phyloP scores from a whole-genome alignment of 768 basidiomycete species.

The Peribolospora baueri region DNA sequence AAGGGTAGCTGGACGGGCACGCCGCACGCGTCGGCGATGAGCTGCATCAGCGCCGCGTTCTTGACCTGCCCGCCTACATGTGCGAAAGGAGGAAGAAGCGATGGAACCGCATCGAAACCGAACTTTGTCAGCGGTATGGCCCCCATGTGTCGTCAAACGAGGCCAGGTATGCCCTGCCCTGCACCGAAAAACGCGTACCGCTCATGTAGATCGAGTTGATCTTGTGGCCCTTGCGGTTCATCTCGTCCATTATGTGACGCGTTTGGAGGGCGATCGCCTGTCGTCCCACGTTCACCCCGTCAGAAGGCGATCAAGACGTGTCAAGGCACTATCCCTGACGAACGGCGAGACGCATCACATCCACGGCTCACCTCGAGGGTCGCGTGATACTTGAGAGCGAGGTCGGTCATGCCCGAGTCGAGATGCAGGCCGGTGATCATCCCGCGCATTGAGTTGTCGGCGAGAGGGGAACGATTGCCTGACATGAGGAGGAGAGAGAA shows the following conservation, averaged over 20 bases:
- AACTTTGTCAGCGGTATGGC: too few species aligned
- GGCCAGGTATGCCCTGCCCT: background rate
- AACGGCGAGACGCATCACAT: too few species aligned
- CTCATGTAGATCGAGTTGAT: conserved; percentile 73
- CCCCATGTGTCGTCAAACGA: too few species aligned
- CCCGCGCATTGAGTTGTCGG: conserved; percentile 84
- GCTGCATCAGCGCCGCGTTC: conserved; percentile 65
- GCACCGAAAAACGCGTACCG: conserved; percentile 13
- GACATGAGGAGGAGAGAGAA: conserved; percentile 1
- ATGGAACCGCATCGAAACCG: background rate
- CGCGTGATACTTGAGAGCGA: conserved; percentile 71
- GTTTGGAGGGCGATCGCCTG: conserved; percentile 40
- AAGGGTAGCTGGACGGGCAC: conserved; percentile 63
- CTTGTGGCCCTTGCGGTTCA: conserved; percentile 64
- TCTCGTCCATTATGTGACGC: conserved; percentile 69
- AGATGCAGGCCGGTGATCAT: conserved; percentile 68
- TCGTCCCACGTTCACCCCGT: background rate
- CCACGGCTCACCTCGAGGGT: conserved; percentile 47
- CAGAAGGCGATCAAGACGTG: too few species aligned
- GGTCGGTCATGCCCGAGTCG: conserved; percentile 47
- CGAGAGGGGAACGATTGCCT: conserved; percentile 92
- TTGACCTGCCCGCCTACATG: conserved; percentile 58
- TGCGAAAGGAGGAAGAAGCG: background rate
- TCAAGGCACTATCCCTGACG: too few species aligned
- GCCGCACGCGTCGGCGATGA: conserved; percentile 61